Evolutionary conservation across 139 green algal genomes (phyloP).

Genomic region (Gonium pectorale): DNA sequence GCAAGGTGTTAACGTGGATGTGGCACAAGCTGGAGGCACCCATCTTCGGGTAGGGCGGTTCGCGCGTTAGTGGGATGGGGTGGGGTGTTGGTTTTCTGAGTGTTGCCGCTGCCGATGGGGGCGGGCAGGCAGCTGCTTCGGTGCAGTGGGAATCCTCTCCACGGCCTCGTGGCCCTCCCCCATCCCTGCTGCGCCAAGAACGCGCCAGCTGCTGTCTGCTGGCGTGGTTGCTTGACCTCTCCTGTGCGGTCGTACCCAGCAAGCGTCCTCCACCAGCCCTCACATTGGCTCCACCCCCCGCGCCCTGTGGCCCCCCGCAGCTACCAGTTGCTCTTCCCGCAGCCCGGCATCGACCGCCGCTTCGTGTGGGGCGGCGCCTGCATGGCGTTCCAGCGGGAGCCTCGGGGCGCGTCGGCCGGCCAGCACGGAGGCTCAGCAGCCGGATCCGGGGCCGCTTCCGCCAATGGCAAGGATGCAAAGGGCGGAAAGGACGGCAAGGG

Average conservation of each 20-base stretch:
- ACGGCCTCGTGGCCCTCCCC: too few species aligned
- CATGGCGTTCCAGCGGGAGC: constrained; percentile 62
- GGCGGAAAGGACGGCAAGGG: too few species aligned
- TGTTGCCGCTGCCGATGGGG: too few species aligned
- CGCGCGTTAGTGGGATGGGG: neutral
- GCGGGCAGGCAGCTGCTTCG: too few species aligned
- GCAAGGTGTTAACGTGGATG: constrained; percentile 73
- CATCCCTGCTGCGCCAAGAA: too few species aligned
- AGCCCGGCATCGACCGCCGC: constrained; percentile 53
- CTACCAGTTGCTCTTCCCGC: constrained; percentile 67
- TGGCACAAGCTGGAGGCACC: constrained; percentile 68
- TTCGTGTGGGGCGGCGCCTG: constrained; percentile 67
- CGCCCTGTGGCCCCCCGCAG: constrained; percentile 33
- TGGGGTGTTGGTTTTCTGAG: neutral
- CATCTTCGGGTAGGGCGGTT: constrained; percentile 60
- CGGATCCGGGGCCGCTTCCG: neutral
- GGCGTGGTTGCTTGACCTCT: too few species aligned
- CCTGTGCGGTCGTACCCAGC: too few species aligned
- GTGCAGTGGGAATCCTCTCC: too few species aligned
- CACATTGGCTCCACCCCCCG: neutral
- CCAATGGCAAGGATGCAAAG: too few species aligned
- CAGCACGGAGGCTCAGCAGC: neutral
- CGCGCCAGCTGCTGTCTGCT: too few species aligned
- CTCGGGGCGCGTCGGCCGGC: neutral
- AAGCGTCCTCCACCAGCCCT: too few species aligned